Conservation (phyloP, 441 rosid genomes). For the Erodium moschatum region DNA sequence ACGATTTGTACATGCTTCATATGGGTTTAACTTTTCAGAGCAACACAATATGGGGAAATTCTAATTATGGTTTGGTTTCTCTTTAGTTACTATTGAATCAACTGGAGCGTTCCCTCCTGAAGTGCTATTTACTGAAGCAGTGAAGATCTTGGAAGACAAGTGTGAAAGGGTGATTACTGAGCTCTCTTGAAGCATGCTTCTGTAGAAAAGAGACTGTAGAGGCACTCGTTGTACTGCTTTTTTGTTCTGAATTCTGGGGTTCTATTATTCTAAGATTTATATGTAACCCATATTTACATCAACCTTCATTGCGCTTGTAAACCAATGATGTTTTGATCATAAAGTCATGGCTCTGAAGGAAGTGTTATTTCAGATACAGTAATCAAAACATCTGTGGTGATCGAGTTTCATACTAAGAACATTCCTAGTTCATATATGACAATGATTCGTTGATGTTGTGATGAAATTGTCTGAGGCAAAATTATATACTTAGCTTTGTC, state of each 20-base stretch:
- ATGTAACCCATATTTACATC: no score
- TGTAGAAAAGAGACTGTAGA: conserved; percentile 1
- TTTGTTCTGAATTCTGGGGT: neutral
- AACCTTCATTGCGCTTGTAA: no score
- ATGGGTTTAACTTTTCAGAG: neutral
- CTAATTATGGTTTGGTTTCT: conserved; percentile 13
- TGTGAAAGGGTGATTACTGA: conserved; percentile 63
- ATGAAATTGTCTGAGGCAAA: no score
- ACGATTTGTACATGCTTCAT: neutral
- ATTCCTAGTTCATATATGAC: neutral
- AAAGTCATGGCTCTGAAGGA: neutral
- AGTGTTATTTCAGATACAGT: neutral
- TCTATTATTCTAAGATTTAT: neutral
- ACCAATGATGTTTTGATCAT: neutral
- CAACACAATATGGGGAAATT: neutral
- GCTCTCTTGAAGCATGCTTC: conserved; percentile 43
- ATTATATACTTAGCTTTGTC: no score
- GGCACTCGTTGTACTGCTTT: neutral
- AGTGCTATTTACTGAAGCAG: conserved; percentile 77
- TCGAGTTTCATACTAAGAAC: neutral
- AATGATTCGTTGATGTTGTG: no score
- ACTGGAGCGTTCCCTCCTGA: conserved; percentile 81
- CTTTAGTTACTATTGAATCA: conserved; percentile 74
- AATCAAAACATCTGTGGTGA: neutral
- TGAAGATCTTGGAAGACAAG: conserved; percentile 81